phyloP scores from a whole-genome alignment of 768 basidiomycete species.

The Infundibulicybe gibba region DNA sequence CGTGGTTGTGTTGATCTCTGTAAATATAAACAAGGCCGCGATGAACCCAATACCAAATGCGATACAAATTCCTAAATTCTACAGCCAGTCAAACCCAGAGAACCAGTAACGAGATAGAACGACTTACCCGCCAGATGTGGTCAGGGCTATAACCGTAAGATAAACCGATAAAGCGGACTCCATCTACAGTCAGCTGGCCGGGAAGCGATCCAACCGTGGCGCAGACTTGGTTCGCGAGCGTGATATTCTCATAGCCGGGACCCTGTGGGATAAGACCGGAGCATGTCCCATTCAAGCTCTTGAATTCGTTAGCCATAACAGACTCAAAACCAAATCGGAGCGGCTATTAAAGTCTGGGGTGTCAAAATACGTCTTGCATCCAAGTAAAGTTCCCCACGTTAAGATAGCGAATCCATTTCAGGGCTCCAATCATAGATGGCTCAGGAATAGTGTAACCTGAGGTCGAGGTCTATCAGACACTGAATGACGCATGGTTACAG shows the following conservation, averaged over 20 bases:
- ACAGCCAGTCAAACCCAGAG: neutral
- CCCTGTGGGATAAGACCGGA: conserved; percentile 59
- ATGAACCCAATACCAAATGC: conserved; percentile 66
- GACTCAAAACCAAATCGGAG: conserved; percentile 62
- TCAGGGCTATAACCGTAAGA: conserved; percentile 45
- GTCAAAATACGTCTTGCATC: neutral
- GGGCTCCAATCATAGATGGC: conserved; percentile 62
- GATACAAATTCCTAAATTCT: conserved; percentile 69
- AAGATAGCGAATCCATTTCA: conserved; percentile 64
- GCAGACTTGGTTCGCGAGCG: conserved; percentile 71
- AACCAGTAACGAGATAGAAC: neutral
- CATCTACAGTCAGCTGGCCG: conserved; percentile 57
- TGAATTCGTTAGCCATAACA: conserved; percentile 81
- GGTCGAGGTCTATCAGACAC: neutral
- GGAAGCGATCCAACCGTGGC: conserved; percentile 62
- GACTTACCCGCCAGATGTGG: conserved; percentile 17
- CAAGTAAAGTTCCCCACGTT: conserved; percentile 35
- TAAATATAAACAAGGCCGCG: conserved; percentile 50
- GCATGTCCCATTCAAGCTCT: conserved; percentile 58
- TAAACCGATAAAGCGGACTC: conserved; percentile 43
- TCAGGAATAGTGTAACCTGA: conserved; percentile 56
- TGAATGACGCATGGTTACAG: conserved; percentile 22
- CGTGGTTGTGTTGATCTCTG: conserved; percentile 46
- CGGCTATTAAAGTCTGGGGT: conserved; percentile 20
- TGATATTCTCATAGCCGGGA: conserved; percentile 54